These are phyloP conservation scores for Ogataea methanolica DNA, from an alignment of 805 yeast species.

Conservation along the genomic window DNA sequence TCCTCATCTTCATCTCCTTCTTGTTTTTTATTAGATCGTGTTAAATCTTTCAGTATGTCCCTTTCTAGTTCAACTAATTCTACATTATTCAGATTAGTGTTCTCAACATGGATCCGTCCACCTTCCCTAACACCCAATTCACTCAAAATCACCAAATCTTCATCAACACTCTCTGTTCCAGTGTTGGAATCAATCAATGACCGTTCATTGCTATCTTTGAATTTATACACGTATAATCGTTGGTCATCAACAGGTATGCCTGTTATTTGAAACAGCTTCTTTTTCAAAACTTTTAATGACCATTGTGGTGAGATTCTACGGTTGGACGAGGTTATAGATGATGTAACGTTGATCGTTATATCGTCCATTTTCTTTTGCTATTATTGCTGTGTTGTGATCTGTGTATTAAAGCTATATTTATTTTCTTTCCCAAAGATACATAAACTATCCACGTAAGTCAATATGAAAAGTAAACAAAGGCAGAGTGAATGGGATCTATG, in stretches of 20 bases:
- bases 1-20: not conserved
- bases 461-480: too few species aligned
- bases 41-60: conserved; percentile 10
- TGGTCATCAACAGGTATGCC: conserved; percentile 66
- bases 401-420: too few species aligned
- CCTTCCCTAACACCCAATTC: conserved; percentile 31
- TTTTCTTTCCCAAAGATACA: too few species aligned
- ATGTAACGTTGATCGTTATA: conserved; percentile 53
- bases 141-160: conserved; percentile 16
- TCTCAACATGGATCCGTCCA: conserved; percentile 54
- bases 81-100: conserved; percentile 45
- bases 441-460: too few species aligned
- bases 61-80: conserved; percentile 30
- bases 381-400: too few species aligned
- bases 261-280: conserved; percentile 60
- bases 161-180: conserved; percentile 5
- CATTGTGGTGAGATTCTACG: conserved; percentile 60
- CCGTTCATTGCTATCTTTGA: conserved; percentile 34
- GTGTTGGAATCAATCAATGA: conserved; percentile 16
- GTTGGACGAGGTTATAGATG: conserved; percentile 65
- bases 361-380: conserved; percentile 6
- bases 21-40: not conserved
- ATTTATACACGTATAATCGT: conserved; percentile 41
- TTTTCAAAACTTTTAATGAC: conserved; percentile 49
- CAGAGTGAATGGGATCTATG: too few species aligned